Base-by-base conservation (phyloP, 164 flowering plant genomes). In the Tetrastigma voinierianum region DNA sequence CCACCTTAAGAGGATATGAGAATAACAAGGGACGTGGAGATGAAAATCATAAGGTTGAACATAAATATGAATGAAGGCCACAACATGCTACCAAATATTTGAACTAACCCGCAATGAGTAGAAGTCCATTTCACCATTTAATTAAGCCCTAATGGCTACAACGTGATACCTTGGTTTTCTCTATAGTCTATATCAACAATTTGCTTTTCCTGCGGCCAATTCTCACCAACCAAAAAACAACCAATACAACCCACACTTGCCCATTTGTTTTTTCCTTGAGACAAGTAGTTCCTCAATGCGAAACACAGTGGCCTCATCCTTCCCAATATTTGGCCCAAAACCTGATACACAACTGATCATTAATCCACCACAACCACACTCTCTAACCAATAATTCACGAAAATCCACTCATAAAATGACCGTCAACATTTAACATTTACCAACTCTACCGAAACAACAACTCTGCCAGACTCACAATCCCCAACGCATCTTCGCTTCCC, bases 201-300 rank as follows among this genome's bases (percentile, higher is more conserved):
- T 2, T 25, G 6, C 40, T 25, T 25, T 25, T 6, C 40, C 6
- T 25, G 40, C 40, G 6, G 40, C 40, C 40, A 25, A 25, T 25
- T 25, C 32, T 18, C 58, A 2, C 19, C 12, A 55, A 55, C 21
- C 12, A 18, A 21, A 19, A 24, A 1, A 65, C 14, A 20, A 21
- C 9, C 9, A 48, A 24, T 2, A 18, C 32, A 64, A 51, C 11
- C 48, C 49, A 40, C 11, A 64, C 46, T 15, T 10, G n/a, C 62
- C 15, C 32, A 78, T 82, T 82, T 78, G 73, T 71, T 78, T 78
- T 0, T 66, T 72, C 4, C 70, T 72, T n/a, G n/a, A 46, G 80
- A 62, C 13, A 82, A 66, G 51, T 70, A 78, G 51, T 67, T 54
- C 54, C 82, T 76, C 56, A 67, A 56, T 1, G 76, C 4, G 72